Percentiles rank a stretch among this genome's conserved stretches.
These are phyloP conservation scores for Chloranthus sessilifolius DNA, from an alignment of 164 flowering plant species.

Conservation along the genomic window DNA sequence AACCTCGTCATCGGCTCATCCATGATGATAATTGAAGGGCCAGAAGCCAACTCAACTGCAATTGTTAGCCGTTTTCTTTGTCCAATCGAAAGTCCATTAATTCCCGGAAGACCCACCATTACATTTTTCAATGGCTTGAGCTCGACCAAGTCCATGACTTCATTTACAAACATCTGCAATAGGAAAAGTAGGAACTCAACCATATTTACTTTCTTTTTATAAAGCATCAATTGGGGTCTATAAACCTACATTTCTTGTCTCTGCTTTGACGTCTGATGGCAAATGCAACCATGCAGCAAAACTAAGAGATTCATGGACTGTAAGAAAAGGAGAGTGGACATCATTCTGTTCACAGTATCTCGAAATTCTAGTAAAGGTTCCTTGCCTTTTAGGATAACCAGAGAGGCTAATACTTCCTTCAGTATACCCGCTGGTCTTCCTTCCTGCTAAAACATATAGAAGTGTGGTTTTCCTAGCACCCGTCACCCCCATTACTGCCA, in stretches of 20 bases:
- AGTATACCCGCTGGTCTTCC: too few relatives aligned
- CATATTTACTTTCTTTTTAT: neutral
- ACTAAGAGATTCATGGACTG: constrained; percentile 66
- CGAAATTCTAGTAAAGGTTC: constrained; percentile 89
- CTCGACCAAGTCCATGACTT: constrained; percentile 89
- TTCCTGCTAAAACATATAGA: too few relatives aligned
- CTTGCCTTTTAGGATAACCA: constrained; percentile 83
- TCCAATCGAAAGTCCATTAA: constrained; percentile 85
- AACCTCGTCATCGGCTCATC: constrained; percentile 98
- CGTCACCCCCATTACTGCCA: too few relatives aligned
- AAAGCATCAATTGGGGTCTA: neutral
- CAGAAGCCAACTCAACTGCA: constrained; percentile 95
- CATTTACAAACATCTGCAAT: constrained; percentile 79
- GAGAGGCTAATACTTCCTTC: too few relatives aligned
- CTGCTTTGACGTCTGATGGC: constrained; percentile 49
- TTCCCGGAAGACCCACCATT: constrained; percentile 87
- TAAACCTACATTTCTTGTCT: constrained; percentile 7
- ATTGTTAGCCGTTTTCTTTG: constrained; percentile 92
- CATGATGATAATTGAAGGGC: constrained; percentile 96
- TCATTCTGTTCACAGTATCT: constrained; percentile 33
- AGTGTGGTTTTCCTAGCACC: too few relatives aligned
- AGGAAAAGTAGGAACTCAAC: constrained; percentile 1
- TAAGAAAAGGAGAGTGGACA: constrained; percentile 28
- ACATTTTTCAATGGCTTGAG: constrained; percentile 67
- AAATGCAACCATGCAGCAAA: constrained; percentile 91